A percentile compares a stretch with the other conserved stretches of the same genome.
Conservation (phyloP, 345 rosid genomes). For the Mallotus nudiflorus region DNA sequence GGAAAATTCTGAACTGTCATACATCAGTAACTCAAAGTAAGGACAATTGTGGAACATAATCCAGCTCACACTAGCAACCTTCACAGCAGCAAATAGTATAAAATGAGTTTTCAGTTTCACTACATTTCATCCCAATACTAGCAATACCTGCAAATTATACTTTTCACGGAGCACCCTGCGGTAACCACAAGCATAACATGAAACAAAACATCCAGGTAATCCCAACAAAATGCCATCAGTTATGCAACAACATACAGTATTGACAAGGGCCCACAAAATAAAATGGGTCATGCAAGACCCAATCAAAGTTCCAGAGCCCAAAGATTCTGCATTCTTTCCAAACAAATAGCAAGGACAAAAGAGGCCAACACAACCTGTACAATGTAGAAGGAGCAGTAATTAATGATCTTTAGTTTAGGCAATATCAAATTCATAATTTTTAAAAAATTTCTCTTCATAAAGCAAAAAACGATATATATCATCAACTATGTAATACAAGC, state of each 20-base stretch:
- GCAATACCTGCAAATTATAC: slow-evolving; percentile 67
- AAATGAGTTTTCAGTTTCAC: neutral
- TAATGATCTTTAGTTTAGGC: slow-evolving; percentile 3
- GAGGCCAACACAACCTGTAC: slow-evolving; percentile 70
- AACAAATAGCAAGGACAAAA: slow-evolving; percentile 85
- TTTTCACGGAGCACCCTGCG: slow-evolving; percentile 65
- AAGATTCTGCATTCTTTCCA: slow-evolving; percentile 77
- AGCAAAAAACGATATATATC: neutral
- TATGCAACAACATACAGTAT: slow-evolving; percentile 65
- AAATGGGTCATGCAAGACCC: slow-evolving; percentile 81
- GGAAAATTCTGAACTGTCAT: too few species aligned
- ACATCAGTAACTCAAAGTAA: neutral
- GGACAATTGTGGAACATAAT: neutral
- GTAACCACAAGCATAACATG: slow-evolving; percentile 86
- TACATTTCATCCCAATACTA: neutral
- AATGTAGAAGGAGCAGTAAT: slow-evolving; percentile 10
- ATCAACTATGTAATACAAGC: neutral
- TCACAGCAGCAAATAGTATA: neutral
- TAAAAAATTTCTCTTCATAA: neutral
- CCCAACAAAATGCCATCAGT: slow-evolving; percentile 73
- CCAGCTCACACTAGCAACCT: neutral
- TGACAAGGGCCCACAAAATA: slow-evolving; percentile 69
- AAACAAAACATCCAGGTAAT: slow-evolving; percentile 80
- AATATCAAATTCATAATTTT: neutral
- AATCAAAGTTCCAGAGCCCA: slow-evolving; percentile 83